Conservation (phyloP, 163 green algal genomes). For the Scenedesmus sp. region DNA sequence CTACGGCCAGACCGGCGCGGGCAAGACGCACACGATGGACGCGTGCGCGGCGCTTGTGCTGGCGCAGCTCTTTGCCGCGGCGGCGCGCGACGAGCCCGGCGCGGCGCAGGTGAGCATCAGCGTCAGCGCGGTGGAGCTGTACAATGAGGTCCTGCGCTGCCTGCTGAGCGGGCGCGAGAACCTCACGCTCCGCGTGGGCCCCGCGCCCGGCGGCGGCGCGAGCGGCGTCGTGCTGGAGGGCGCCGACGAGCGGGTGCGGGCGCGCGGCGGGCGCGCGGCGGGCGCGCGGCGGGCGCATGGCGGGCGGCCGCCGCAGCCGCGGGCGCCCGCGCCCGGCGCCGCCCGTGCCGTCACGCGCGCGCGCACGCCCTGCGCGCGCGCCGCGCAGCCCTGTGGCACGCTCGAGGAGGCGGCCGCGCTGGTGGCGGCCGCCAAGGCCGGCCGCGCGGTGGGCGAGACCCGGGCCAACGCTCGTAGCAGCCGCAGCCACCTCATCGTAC, state of each 20-base stretch:
- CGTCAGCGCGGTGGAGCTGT: conserved; percentile 74
- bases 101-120: conserved; percentile 53
- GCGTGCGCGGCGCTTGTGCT: conserved; percentile 10
- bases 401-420: conserved; percentile 71
- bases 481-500: conserved; percentile 84
- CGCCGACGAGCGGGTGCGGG: conserved; percentile 25
- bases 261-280: no score
- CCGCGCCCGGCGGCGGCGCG: not conserved
- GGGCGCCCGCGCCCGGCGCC: not conserved
- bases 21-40: conserved; percentile 95
- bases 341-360: no score
- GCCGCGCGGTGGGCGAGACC: conserved; percentile 81
- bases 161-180: conserved; percentile 52
- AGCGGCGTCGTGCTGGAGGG: conserved; percentile 32
- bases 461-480: conserved; percentile 89
- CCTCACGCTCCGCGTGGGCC: conserved; percentile 17
- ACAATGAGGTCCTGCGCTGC: conserved; percentile 71
- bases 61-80: conserved; percentile 30
- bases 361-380: not conserved
- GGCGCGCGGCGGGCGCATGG: not conserved
- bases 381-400: conserved; percentile 21
- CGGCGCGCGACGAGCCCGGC: conserved; percentile 5
- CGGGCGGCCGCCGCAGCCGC: not conserved
- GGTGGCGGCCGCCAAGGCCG: conserved; percentile 80
- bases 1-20: conserved; percentile 91